These are phyloP conservation scores for Takakia lepidozioides DNA, from an alignment of 225 moss, liverwort and hornwort genomes.

Conservation along the genomic window DNA sequence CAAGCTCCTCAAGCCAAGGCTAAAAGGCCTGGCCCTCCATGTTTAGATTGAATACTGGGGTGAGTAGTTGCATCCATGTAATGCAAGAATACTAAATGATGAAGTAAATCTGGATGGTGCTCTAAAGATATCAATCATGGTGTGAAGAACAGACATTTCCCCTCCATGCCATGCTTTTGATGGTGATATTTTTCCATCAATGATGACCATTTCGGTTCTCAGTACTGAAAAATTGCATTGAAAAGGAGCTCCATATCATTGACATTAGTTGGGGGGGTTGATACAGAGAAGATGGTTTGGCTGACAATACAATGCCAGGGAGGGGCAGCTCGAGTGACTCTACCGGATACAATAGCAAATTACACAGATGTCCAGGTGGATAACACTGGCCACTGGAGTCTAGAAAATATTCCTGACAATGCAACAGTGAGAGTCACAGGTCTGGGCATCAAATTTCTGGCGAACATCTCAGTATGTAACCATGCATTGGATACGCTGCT, in stretches of 20 bases:
- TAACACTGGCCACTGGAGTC: conserved; percentile 31
- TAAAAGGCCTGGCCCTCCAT: too few relatives aligned
- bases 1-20: too few relatives aligned
- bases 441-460: conserved; percentile 36
- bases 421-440: conserved; percentile 18
- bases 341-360: conserved; percentile 35
- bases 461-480: conserved; percentile 39
- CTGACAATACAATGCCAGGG: conserved; percentile 48
- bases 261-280: conserved; percentile 1
- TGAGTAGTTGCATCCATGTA: too few relatives aligned
- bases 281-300: conserved; percentile 28
- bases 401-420: conserved; percentile 24
- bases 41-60: too few relatives aligned
- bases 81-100: neutral
- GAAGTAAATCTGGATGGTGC: neutral
- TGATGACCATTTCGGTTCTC: neutral
- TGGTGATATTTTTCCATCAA: too few relatives aligned
- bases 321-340: conserved; percentile 36
- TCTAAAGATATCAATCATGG: neutral
- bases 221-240: too few relatives aligned
- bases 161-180: too few relatives aligned
- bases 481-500: conserved; percentile 30
- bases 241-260: neutral
- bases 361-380: conserved; percentile 26
- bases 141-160: too few relatives aligned